Evolutionary conservation across 345 rosid genomes (phyloP), one percentile per base, ranked within the genome.

Genomic region (Euphorbia pulcherrima): DNA sequence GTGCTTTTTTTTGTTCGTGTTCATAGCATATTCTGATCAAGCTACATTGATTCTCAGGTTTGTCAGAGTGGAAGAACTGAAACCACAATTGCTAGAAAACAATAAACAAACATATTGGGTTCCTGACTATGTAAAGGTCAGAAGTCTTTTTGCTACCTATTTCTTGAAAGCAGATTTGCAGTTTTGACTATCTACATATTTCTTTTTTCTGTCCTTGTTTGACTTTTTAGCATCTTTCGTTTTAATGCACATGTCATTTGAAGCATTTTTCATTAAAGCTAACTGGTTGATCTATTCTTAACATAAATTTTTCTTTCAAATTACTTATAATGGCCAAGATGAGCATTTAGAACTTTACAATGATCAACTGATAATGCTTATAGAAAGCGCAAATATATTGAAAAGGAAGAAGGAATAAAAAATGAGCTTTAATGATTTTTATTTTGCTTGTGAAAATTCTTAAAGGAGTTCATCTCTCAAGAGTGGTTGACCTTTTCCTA

Each of bases 51-150:
- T 16, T 44, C 17, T 64, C 70, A 91, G 97, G 99, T 94, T 94
- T 81, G 93, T 94, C 62, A 84, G 88, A 30, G 99, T 94, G 75
- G 99, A 94, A 81, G 68, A 61, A 33, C 47, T 94, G 77, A 94
- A 92, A 74, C 95, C 78, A 26, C 77, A 94, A 58, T 78, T 94
- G 82, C 80, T 94, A 75, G 90, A 88, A 62, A 94, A 80, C 83
- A 94, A 92, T 80, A 81, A 82, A 27, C 87, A 87, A 81, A 94
- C 99, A 0, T 73, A 89, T 63, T 94, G 99, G 99, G 99, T 94
- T 70, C 99, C 99, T n/a, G 96, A 83, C 68, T 89, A 87, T 78
- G 97, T 94, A 77, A 94, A 94, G 99, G 99, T 88, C 44, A 60
- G 86, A 54, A 18, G 5, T 35, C 68, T 71, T 64, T 73, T 46